Evolutionary conservation across 192 early-diverging fungal genomes (phyloP).

Genomic region (Ambispora gerdemannii): DNA sequence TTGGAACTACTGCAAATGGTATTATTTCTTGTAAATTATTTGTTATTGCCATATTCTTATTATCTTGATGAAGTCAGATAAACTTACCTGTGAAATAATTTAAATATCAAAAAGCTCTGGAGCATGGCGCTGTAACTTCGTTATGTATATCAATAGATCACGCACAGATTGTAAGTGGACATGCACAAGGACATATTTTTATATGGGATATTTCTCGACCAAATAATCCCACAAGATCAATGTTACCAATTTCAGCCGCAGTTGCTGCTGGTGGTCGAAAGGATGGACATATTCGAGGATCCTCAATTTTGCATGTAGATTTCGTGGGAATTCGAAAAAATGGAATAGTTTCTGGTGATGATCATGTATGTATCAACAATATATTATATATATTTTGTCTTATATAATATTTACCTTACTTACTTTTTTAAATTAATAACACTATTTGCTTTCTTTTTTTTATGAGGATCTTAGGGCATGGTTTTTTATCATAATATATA

Average conservation of each 20-base stretch:
- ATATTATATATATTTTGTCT: too few species aligned
- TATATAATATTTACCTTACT: neutral
- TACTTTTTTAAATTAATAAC: neutral
- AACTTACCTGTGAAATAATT: slow-evolving; percentile 33
- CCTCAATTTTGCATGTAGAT: slow-evolving; percentile 54
- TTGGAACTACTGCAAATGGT: slow-evolving; percentile 37
- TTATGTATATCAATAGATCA: slow-evolving; percentile 57
- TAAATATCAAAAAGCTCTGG: slow-evolving; percentile 40
- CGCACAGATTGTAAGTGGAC: slow-evolving; percentile 52
- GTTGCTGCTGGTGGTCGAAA: slow-evolving; percentile 48
- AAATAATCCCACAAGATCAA: slow-evolving; percentile 43
- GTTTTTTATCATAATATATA: slow-evolving; percentile 58
- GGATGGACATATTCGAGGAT: slow-evolving; percentile 55
- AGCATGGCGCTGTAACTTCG: slow-evolving; percentile 54
- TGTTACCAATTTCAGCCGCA: slow-evolving; percentile 47
- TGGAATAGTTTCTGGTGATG: slow-evolving; percentile 54
- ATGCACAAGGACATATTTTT: slow-evolving; percentile 52
- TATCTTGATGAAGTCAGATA: neutral
- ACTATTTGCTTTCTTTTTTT: neutral
- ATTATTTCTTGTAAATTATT: slow-evolving; percentile 19
- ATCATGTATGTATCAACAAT: slow-evolving; percentile 39
- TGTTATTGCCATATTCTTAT: neutral
- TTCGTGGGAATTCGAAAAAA: slow-evolving; percentile 55
- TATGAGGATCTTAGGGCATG: slow-evolving; percentile 45
- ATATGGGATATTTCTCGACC: slow-evolving; percentile 56